Evolutionary conservation across 805 yeast genomes (phyloP).

Genomic region (Candida schatavii): DNA sequence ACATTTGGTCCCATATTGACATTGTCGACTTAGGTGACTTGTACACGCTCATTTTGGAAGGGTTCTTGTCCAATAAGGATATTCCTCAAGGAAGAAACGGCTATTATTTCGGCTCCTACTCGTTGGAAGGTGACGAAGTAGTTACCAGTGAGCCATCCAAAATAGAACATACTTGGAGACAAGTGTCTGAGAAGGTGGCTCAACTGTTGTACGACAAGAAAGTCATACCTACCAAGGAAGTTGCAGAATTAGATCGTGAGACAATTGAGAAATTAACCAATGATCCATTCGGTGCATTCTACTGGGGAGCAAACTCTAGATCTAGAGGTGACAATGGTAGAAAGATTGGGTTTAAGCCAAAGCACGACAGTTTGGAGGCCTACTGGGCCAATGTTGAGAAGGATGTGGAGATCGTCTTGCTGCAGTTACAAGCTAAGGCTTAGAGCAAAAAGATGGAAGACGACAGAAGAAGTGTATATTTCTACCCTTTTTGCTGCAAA

Average conservation of each 20-base stretch:
- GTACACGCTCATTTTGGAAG: slow-evolving; percentile 21
- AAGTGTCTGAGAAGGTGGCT: slow-evolving; percentile 20
- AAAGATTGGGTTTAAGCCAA: slow-evolving; percentile 27
- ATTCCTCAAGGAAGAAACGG: slow-evolving; percentile 30
- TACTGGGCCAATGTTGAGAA: slow-evolving; percentile 17
- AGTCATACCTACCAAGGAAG: slow-evolving; percentile 13
- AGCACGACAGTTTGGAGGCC: slow-evolving; percentile 9
- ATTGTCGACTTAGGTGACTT: slow-evolving; percentile 31
- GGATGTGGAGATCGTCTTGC: slow-evolving; percentile 15
- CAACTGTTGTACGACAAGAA: slow-evolving; percentile 14
- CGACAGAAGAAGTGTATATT: too few relatives aligned
- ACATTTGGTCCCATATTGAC: slow-evolving; percentile 35
- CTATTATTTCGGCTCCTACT: slow-evolving; percentile 31
- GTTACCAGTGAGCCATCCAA: slow-evolving; percentile 10
- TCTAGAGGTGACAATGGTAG: slow-evolving; percentile 23
- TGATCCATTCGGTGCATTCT: slow-evolving; percentile 16
- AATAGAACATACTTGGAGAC: slow-evolving; percentile 27
- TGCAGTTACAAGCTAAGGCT: too few relatives aligned
- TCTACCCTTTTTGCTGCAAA: too few relatives aligned
- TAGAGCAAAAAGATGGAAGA: too few relatives aligned
- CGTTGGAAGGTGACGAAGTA: slow-evolving; percentile 9
- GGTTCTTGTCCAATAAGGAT: slow-evolving; percentile 16
- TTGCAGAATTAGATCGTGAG: slow-evolving; percentile 13
- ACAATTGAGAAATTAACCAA: slow-evolving; percentile 12
- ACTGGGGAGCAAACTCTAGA: slow-evolving; percentile 27